Base-by-base conservation (phyloP, 371 early-diverging fungal species). In the Mucor irregularis region DNA sequence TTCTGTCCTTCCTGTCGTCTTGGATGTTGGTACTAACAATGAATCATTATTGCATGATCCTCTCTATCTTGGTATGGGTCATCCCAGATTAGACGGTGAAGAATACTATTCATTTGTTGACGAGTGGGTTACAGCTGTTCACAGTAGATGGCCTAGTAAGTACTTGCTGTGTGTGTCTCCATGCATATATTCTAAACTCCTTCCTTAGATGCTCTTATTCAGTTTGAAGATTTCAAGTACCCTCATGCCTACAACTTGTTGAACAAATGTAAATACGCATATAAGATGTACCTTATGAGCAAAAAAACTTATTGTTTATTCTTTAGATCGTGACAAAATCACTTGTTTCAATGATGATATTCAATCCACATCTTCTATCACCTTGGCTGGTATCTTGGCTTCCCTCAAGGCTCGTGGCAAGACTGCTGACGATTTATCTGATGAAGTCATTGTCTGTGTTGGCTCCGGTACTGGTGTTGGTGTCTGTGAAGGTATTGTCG, bases 391-490 rank as follows among this genome's bases (percentile, higher is more conserved):
- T 70, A 73, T 86, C 28, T 66, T 86, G 24, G 80, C 82, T 26
- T 69, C 85, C 1, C 51, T 87, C 21, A 85, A 83, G 54, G 82
- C 81, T 10, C 76, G 84, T 54, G 68, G 78, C 0, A 38, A 38
- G 13, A 40, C 69, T 21, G 74, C 75, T 47, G 78, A 84, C 7
- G 64, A 65, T 10, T 46, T 78, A 14, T 47, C 58, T 6, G 47
- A 74, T 34, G 79, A 78, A 46, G 75, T 79, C 16, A 81, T 86
- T 30, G 62, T 87, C 10, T 86, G 84, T 59, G 82, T 85, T 21
- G 87, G 87, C 19, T 85, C 87, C n/a, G 87, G 87, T 4, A 79
- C 87, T 11, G 87, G 86, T 51, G 83, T 86, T 5, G 87, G 87
- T 68, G 84, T 86, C 2, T 83, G 85, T 56, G 85, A 85, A 61